Base-by-base conservation (phyloP, 2,329 filamentous ascomycete species). In the Claviceps humidiphila region DNA sequence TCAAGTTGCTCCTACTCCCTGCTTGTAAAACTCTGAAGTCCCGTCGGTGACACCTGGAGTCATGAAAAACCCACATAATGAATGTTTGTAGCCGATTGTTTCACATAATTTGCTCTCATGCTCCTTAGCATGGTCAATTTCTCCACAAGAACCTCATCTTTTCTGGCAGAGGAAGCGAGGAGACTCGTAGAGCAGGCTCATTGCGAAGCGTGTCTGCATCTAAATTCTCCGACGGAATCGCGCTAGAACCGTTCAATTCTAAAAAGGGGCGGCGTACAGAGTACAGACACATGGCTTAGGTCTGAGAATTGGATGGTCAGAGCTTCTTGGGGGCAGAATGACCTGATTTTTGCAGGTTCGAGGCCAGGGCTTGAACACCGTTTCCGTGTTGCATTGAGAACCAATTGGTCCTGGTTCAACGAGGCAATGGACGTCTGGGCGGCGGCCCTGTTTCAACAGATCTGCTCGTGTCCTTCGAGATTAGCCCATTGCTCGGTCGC, bases 221-320 rank as follows among this genome's bases (percentile, higher is more conserved):
- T 26, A 41, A 51, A 51, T 50, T 51, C 45, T 51, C 53, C 53
- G 53, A 53, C 42, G 41, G 53, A 55, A 55, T 47, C 24, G 40
- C 51, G 38, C 53, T 55, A 49, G 48, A 55, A 47, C 38, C 53
- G 34, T 26, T 40, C 2, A 37, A 20, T 48, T 4, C 20, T 16
- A 44, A 38, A 34, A 40, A 17, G 47, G 50, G 42, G 34, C 8
- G 49, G 41, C 30, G 30, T 34, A 34, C 30, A 34, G 40, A 22
- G 53, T 48, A 55, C 53, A 44, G 46, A 30, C 49, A 49, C 49
- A 51, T 51, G 52, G 52, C 45, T n/a, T 14, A 50, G 38, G 43
- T 37, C 24, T 50, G 37, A 43, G 38, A 47, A 22, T 22, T 37
- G 13, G 14, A 24, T 13, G 38, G 11, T 17, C 14, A 13, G 9